Conservation (phyloP, 805 yeast species). For the Teunomyces lycoperdinae region DNA sequence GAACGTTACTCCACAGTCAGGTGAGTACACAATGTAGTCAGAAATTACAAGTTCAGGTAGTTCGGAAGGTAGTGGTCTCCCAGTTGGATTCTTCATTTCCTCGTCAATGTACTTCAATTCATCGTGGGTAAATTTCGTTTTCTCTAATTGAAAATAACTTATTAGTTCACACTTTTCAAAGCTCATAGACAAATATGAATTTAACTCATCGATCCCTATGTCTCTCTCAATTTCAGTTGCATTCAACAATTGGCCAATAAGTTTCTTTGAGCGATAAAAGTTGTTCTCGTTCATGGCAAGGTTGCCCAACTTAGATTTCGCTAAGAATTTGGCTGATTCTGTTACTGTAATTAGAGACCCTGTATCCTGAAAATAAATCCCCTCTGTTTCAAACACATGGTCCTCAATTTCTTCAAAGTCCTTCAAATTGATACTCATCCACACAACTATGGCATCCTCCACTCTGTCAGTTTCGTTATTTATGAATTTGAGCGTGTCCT, state of each 20-base stretch:
- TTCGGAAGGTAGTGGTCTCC: conserved; percentile 58
- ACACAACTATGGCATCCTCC: conserved; percentile 36
- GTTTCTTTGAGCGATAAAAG: conserved; percentile 44
- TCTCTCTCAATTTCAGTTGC: conserved; percentile 39
- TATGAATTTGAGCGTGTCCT: conserved; percentile 12
- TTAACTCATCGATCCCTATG: conserved; percentile 36
- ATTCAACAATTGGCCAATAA: conserved; percentile 45
- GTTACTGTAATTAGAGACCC: conserved; percentile 63
- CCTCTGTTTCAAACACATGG: conserved; percentile 51
- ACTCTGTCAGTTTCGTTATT: conserved; percentile 5
- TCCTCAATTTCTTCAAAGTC: conserved; percentile 49
- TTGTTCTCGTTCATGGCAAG: conserved; percentile 40
- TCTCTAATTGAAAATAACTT: conserved; percentile 62
- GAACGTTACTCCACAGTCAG: conserved; percentile 76
- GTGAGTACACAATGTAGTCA: conserved; percentile 70
- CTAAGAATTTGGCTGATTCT: conserved; percentile 61
- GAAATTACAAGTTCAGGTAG: conserved; percentile 57
- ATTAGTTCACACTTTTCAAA: conserved; percentile 65
- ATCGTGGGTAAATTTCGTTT: conserved; percentile 51
- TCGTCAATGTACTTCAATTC: conserved; percentile 65
- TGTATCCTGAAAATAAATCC: conserved; percentile 62
- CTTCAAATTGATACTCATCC: conserved; percentile 24
- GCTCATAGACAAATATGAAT: conserved; percentile 29
- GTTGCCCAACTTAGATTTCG: conserved; percentile 61
- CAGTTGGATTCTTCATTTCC: conserved; percentile 72